Evolutionary conservation across 1,284 basidiomycete genomes (phyloP).

Genomic region (Cystobasidium pallidum): DNA sequence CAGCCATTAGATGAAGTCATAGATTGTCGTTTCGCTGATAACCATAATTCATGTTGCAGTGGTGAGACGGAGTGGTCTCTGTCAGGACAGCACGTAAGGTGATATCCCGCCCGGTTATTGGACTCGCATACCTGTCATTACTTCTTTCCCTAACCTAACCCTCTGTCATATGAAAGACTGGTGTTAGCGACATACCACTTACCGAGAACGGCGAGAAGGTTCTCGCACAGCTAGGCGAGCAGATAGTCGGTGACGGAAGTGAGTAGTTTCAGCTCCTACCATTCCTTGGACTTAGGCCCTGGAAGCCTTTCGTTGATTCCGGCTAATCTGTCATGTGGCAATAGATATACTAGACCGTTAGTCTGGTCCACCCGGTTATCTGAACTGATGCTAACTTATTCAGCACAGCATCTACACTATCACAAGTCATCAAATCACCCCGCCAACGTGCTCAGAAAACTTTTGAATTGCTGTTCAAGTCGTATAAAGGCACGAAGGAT

Average conservation of each 20-base stretch:
- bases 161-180: conserved; percentile 66
- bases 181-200: conserved; percentile 81
- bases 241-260: conserved; percentile 77
- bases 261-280: conserved; percentile 56
- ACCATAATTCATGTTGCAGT: neutral
- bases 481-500: conserved; percentile 57
- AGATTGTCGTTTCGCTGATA: neutral
- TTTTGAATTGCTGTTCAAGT: conserved; percentile 76
- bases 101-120: neutral
- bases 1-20: neutral
- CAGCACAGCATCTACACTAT: conserved; percentile 70
- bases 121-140: neutral
- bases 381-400: conserved; percentile 62
- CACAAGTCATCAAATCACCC: conserved; percentile 78
- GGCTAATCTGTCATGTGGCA: conserved; percentile 11
- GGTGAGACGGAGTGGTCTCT: conserved; percentile 42
- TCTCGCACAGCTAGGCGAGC: conserved; percentile 67
- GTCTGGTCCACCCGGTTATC: neutral
- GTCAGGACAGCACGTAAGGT: conserved; percentile 34
- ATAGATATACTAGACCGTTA: conserved; percentile 31
- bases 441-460: conserved; percentile 80
- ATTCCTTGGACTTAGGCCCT: too few relatives aligned
- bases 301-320: neutral
- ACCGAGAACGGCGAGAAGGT: conserved; percentile 74
- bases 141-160: neutral